Percentiles rank a stretch among this genome's conserved stretches.
These are phyloP conservation scores for Samsoniella hepiali DNA, from an alignment of 2,329 filamentous ascomycete species.

Conservation along the genomic window DNA sequence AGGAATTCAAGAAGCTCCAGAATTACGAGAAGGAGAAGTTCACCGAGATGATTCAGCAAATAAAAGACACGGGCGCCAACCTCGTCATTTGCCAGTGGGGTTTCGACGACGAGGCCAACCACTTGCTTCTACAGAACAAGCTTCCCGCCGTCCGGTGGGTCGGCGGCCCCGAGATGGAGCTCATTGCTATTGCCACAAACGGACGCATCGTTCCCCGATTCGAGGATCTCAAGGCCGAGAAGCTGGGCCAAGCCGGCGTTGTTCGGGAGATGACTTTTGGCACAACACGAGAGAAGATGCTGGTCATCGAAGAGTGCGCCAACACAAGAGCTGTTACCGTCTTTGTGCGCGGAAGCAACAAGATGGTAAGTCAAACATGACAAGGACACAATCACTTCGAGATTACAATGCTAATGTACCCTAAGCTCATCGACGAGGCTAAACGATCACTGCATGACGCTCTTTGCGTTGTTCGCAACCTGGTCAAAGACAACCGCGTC, in stretches of 20 bases:
- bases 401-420: constrained; percentile 22
- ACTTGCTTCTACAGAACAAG: constrained; percentile 91
- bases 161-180: constrained; percentile 93
- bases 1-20: constrained; percentile 98
- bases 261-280: constrained; percentile 96
- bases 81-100: constrained; percentile 99
- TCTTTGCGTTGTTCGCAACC: constrained; percentile 93
- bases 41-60: constrained; percentile 96
- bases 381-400: neutral
- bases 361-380: constrained; percentile 68
- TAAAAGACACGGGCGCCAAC: constrained; percentile 96
- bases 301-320: constrained; percentile 98
- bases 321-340: constrained; percentile 95
- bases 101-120: constrained; percentile 98
- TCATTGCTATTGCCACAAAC: constrained; percentile 98
- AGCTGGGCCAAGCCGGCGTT: constrained; percentile 84
- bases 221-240: constrained; percentile 86
- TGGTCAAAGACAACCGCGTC: constrained; percentile 93
- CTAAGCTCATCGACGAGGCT: constrained; percentile 94
- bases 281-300: constrained; percentile 98
- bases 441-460: constrained; percentile 97
- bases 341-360: constrained; percentile 97
- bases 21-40: constrained; percentile 96
- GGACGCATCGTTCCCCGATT: constrained; percentile 96
- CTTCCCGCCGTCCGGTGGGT: constrained; percentile 97